phyloP scores from a whole-genome alignment of 352 stramenopile species.

The Phytophthora chlamydospora region DNA sequence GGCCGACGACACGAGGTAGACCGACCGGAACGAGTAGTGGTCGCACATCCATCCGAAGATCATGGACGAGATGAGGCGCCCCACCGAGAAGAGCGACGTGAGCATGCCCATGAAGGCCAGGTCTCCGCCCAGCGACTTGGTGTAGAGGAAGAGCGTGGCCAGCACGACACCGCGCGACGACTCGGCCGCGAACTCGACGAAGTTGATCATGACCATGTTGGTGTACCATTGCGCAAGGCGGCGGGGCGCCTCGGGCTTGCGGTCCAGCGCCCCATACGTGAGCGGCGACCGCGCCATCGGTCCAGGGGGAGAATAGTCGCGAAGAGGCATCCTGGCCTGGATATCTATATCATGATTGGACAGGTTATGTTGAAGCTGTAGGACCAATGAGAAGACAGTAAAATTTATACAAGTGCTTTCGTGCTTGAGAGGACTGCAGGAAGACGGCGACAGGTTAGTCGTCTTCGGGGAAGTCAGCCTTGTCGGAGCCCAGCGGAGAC shows the following conservation, averaged over 20 bases:
- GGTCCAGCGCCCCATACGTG: constrained; percentile 27
- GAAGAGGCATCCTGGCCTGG: neutral
- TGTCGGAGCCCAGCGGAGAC: constrained; percentile 46
- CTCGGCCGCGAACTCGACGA: constrained; percentile 81
- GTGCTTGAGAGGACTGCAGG: constrained; percentile 2
- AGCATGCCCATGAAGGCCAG: constrained; percentile 77
- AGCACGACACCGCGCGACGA: constrained; percentile 74
- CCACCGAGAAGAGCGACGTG: constrained; percentile 77
- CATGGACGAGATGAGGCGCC: constrained; percentile 72
- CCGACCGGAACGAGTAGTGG: constrained; percentile 73
- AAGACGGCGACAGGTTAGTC: constrained; percentile 12
- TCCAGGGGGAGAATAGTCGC: neutral
- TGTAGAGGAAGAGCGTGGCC: constrained; percentile 82
- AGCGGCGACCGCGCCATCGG: constrained; percentile 3
- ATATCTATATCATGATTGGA: too few relatives aligned
- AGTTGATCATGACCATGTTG: constrained; percentile 80
- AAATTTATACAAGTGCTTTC: neutral
- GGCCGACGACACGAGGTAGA: constrained; percentile 71
- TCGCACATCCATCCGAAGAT: constrained; percentile 85
- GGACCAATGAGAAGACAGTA: too few relatives aligned
- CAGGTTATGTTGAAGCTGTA: too few relatives aligned
- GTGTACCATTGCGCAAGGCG: constrained; percentile 60
- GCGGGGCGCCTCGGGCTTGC: constrained; percentile 11
- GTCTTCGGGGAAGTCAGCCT: constrained; percentile 27
- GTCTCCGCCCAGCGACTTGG: constrained; percentile 70